A percentile compares a stretch with the other conserved stretches of the same genome.
These are phyloP conservation scores for Echria macrotheca DNA, from an alignment of 495 filamentous ascomycete genomes.

Conservation along the genomic window DNA sequence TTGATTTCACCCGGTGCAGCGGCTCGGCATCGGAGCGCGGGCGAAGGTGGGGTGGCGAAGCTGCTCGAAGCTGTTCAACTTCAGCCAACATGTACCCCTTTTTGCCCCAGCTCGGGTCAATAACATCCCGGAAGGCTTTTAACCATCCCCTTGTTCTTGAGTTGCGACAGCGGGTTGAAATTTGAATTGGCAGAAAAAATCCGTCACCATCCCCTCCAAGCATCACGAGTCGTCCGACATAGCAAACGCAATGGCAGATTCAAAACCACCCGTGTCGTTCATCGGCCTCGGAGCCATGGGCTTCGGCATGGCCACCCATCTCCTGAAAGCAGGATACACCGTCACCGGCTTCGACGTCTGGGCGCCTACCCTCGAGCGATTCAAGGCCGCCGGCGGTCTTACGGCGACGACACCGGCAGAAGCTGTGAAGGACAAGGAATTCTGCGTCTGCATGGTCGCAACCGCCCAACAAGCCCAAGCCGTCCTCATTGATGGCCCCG, in stretches of 20 bases:
- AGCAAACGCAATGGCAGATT: constrained; percentile 24
- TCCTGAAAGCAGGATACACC: constrained; percentile 60
- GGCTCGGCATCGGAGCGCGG: constrained; percentile 10
- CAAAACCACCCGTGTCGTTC: constrained; percentile 60
- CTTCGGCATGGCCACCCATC: constrained; percentile 77
- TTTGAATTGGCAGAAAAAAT: too few species aligned
- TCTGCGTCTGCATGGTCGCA: constrained; percentile 76
- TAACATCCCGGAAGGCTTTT: constrained; percentile 3
- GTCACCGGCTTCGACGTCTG: constrained; percentile 77
- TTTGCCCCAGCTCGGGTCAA: constrained; percentile 2
- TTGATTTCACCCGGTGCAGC: constrained; percentile 21
- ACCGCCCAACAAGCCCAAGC: constrained; percentile 62
- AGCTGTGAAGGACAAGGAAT: constrained; percentile 54
- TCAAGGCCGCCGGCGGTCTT: constrained; percentile 59
- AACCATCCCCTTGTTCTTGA: too few species aligned
- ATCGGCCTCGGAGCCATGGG: constrained; percentile 87
- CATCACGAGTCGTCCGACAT: too few species aligned
- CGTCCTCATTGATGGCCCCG: constrained; percentile 57
- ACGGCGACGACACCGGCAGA: constrained; percentile 57
- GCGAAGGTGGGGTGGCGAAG: too few species aligned
- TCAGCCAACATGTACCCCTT: background rate
- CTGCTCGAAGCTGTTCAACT: background rate
- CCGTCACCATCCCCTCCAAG: too few species aligned
- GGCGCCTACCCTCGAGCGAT: constrained; percentile 63
- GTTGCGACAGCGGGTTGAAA: too few species aligned